Percentiles rank a stretch among this genome's conserved stretches.
Evolutionary conservation across 164 flowering plant species (phyloP).

Genomic region (Echeveria elegans): DNA sequence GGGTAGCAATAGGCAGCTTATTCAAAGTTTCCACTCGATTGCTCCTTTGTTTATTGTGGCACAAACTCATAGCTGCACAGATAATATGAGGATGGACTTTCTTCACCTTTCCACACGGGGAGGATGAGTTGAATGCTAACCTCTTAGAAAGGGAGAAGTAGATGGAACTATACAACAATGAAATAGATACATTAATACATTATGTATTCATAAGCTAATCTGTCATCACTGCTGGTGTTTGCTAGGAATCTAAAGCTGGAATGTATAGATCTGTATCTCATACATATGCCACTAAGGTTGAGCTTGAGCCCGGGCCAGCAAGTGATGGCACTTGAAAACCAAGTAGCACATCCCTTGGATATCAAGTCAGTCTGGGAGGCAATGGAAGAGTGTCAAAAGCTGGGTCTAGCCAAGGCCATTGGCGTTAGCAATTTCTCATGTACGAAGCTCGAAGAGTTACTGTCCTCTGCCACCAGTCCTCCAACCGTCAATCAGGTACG

Average conservation of each 20-base stretch:
- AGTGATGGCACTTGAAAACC: neutral
- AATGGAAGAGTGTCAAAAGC: constrained; percentile 25
- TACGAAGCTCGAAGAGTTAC: constrained; percentile 13
- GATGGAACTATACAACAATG: no score
- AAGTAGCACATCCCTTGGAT: constrained; percentile 19
- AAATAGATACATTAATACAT: no score
- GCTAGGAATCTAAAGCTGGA: constrained; percentile 25
- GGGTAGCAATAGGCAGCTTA: no score
- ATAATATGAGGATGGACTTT: no score
- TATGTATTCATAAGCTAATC: no score
- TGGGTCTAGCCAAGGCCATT: constrained; percentile 17
- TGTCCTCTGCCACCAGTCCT: constrained; percentile 14
- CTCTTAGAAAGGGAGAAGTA: no score
- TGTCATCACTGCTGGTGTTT: neutral
- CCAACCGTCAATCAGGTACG: constrained; percentile 28
- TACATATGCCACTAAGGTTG: constrained; percentile 27
- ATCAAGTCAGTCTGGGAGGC: constrained; percentile 23
- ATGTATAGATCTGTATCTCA: constrained; percentile 26
- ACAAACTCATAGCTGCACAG: no score
- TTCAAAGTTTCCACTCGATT: no score
- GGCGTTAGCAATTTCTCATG: constrained; percentile 21
- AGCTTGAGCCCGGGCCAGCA: constrained; percentile 16
- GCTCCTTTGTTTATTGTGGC: no score
- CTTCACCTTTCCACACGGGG: no score
- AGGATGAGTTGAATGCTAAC: no score